Evolutionary conservation across 805 yeast species (phyloP).

Genomic region (Brettanomyces naardenensis): DNA sequence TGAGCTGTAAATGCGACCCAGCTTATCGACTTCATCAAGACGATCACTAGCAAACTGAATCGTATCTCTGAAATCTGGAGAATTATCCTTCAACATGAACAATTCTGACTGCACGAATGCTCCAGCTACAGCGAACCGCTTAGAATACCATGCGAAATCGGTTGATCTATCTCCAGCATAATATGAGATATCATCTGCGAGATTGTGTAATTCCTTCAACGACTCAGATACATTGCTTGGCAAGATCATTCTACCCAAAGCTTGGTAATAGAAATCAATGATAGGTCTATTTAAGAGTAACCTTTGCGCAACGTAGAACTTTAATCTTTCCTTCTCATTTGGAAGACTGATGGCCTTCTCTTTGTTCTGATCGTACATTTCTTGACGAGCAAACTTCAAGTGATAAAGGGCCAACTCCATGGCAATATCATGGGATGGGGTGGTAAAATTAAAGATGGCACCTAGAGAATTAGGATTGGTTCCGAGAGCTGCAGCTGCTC

Average conservation of each 20-base stretch:
- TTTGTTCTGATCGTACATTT: constrained; percentile 24
- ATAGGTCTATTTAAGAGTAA: constrained; percentile 44
- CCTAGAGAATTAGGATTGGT: constrained; percentile 33
- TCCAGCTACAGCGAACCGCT: constrained; percentile 61
- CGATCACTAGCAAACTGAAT: constrained; percentile 54
- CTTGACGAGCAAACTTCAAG: constrained; percentile 35
- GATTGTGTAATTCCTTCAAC: constrained; percentile 58
- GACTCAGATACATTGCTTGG: constrained; percentile 57
- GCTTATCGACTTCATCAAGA: constrained; percentile 40
- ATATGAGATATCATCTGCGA: constrained; percentile 78
- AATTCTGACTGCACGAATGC: constrained; percentile 71
- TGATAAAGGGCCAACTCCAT: constrained; percentile 39
- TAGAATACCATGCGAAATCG: constrained; percentile 91
- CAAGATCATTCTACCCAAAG: constrained; percentile 51
- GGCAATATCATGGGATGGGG: constrained; percentile 23
- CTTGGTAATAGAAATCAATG: constrained; percentile 34
- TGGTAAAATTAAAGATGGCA: constrained; percentile 30
- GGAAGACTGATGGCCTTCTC: constrained; percentile 12
- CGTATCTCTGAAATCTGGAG: constrained; percentile 49
- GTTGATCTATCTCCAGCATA: constrained; percentile 72
- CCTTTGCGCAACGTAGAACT: constrained; percentile 34
- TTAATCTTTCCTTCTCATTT: constrained; percentile 17
- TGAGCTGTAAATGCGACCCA: constrained; percentile 55
- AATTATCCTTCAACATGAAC: constrained; percentile 70
- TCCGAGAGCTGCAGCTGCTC: constrained; percentile 35